Evolutionary conservation across 108 stramenopile genomes (phyloP), one percentile per base, ranked within the genome.

Genomic region (Cylindrotheca closterium): DNA sequence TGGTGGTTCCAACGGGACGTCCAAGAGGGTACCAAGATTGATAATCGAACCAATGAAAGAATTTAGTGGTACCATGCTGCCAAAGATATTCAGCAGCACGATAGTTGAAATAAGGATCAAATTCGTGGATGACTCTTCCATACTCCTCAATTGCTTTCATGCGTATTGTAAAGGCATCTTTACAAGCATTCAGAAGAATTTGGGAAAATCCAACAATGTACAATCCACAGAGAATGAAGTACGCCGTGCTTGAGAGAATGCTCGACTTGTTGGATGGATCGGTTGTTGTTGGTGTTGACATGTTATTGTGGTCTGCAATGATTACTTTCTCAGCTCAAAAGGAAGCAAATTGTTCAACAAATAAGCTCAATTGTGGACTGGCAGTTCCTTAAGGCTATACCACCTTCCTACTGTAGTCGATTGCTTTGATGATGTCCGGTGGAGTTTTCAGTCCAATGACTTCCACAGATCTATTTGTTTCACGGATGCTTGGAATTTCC

Each of bases 1-100:
- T 98, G 47, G 99, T 99, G 3, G 96, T 97, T 29, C 99, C 99
- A 19, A 99, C 96, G 23, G 96, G 96, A 12, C 96, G 75, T 49
- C 89, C 83, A 22, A 99, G 74, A 30, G 99, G 99, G 83, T 98
- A 99, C 99, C 99, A 99, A 22, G 68, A 60, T 80, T 65, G 81
- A 72, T 95, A 84, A 77, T 96, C 95, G 68, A 92, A 97, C 95
- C 96, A 97, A 19, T 70, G 51, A 47, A 75, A 82, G 79, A 97
- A 97, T 24, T 67, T 77, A 0, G 72, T 31, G 72, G 71, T 24
- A 12, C 88, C 88, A 61, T 86, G 47, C 22, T 58, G 28, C 60
- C 81, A 84, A 24, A 91, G 64, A 46, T 89, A 81, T 64, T 74
- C 91, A 23, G 94, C 93, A 19, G 97, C 96, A 22, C 97, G 92